Evolutionary conservation across 2,329 filamentous ascomycete species (phyloP).

Genomic region (Exophiala sp.): DNA sequence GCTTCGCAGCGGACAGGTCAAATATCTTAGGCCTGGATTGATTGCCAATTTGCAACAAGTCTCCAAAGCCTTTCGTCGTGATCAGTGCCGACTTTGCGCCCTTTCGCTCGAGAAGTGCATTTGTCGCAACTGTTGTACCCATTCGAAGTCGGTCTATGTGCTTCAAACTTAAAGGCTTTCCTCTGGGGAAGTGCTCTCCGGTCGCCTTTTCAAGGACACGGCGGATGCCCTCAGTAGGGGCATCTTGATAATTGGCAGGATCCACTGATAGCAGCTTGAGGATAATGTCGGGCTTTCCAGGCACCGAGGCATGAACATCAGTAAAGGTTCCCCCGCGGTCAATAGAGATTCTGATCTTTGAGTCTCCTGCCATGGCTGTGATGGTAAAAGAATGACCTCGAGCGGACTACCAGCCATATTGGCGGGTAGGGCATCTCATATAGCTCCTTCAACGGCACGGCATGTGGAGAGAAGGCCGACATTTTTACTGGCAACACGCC

Average conservation of each 20-base stretch:
- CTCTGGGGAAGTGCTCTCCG: conserved; percentile 13
- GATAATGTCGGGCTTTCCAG: conserved; percentile 33
- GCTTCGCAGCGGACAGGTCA: conserved; percentile 81
- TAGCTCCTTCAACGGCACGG: background rate
- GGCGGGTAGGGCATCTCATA: background rate
- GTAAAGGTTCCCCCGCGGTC: conserved; percentile 42
- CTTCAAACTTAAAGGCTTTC: background rate
- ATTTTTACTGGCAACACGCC: background rate
- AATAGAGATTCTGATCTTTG: conserved; percentile 12
- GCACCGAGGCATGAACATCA: conserved; percentile 39
- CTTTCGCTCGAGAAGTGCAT: conserved; percentile 82
- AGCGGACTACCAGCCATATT: background rate
- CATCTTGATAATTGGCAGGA: conserved; percentile 40
- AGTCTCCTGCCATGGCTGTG: background rate
- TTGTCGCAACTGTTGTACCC: conserved; percentile 88
- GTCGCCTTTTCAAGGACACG: conserved; percentile 55
- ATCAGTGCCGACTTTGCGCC: conserved; percentile 83
- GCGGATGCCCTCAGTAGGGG: conserved; percentile 74
- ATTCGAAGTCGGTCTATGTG: conserved; percentile 44
- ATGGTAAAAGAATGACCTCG: background rate
- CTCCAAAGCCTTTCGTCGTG: conserved; percentile 80
- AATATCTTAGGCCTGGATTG: conserved; percentile 88
- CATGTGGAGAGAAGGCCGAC: background rate
- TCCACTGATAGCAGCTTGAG: conserved; percentile 41
- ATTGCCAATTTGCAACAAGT: conserved; percentile 85